A percentile compares a stretch with the other conserved stretches of the same genome.
Evolutionary conservation across 768 basidiomycete species (phyloP).

Genomic region (Leccinum imitatum): DNA sequence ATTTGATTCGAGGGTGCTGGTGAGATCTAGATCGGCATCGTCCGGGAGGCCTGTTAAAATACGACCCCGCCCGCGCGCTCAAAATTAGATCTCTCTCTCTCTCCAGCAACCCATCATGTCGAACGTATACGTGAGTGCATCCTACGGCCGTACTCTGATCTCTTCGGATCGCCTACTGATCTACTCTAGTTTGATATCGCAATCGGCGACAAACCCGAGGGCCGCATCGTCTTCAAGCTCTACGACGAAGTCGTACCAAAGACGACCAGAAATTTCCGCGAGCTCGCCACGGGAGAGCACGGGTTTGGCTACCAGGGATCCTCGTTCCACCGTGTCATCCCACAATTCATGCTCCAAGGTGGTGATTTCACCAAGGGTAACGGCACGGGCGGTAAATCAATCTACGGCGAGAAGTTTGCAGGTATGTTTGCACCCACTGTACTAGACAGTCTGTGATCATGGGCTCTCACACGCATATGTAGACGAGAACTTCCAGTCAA

Average conservation of each 20-base stretch:
- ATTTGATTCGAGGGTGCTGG: constrained; percentile 4
- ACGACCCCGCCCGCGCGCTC: background rate
- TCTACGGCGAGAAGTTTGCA: constrained; percentile 65
- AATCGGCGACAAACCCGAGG: constrained; percentile 40
- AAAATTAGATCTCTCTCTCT: background rate
- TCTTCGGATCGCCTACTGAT: constrained; percentile 5
- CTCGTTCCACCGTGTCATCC: constrained; percentile 81
- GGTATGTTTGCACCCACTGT: no score
- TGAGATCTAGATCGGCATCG: constrained; percentile 15
- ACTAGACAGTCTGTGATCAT: background rate
- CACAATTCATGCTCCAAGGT: constrained; percentile 86
- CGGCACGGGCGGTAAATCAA: constrained; percentile 81
- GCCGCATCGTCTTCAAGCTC: constrained; percentile 81
- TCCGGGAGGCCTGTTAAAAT: constrained; percentile 11
- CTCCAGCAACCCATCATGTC: constrained; percentile 19
- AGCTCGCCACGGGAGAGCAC: constrained; percentile 73
- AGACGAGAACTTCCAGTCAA: constrained; percentile 84
- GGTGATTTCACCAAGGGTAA: constrained; percentile 76
- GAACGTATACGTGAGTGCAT: constrained; percentile 18
- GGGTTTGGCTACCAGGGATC: constrained; percentile 73
- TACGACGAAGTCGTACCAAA: constrained; percentile 76
- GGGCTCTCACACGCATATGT: constrained; percentile 22
- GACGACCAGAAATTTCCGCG: constrained; percentile 84
- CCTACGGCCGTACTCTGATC: background rate
- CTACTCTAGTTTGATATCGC: constrained; percentile 61